Conservation (phyloP, 768 basidiomycete species). For the Serendipita vermifera region DNA sequence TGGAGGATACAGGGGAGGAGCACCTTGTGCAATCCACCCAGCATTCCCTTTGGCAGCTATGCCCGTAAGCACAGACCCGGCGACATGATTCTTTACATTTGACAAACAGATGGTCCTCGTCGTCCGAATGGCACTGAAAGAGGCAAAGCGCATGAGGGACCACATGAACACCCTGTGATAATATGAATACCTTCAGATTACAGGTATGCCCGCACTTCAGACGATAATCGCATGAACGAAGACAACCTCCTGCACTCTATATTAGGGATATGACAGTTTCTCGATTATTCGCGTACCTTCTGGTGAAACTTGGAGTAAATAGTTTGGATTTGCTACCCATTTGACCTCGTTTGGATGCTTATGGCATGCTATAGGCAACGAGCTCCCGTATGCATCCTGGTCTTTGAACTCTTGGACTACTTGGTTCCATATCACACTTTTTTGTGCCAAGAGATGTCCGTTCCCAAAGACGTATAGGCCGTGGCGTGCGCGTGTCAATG, state of each 20-base stretch:
- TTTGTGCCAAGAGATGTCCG: slow-evolving; percentile 36
- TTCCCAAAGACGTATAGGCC: slow-evolving; percentile 67
- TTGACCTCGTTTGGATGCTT: slow-evolving; percentile 36
- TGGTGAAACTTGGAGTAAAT: slow-evolving; percentile 38
- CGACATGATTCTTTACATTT: slow-evolving; percentile 38
- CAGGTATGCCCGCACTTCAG: slow-evolving; percentile 54
- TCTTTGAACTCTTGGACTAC: slow-evolving; percentile 46
- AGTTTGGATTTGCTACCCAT: slow-evolving; percentile 37
- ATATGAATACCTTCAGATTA: slow-evolving; percentile 37
- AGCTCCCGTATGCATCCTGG: slow-evolving; percentile 34
- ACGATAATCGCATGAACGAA: slow-evolving; percentile 39
- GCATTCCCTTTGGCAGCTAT: slow-evolving; percentile 47
- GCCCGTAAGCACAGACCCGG: slow-evolving; percentile 39
- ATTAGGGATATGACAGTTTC: not conserved
- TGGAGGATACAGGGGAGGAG: slow-evolving; percentile 31
- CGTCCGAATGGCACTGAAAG: slow-evolving; percentile 50
- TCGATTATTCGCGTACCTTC: slow-evolving; percentile 33
- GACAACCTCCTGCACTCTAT: slow-evolving; percentile 51
- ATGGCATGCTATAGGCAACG: slow-evolving; percentile 44
- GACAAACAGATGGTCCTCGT: slow-evolving; percentile 38
- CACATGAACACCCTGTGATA: not conserved
- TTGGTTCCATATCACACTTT: slow-evolving; percentile 43
- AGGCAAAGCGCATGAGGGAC: not conserved
- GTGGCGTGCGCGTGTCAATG: slow-evolving; percentile 59
- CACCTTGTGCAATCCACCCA: slow-evolving; percentile 42